Percentiles rank a stretch among this genome's conserved stretches.
These are phyloP conservation scores for Deinandra increscens DNA, from an alignment of 129 eudicot genomes.

Conservation along the genomic window DNA sequence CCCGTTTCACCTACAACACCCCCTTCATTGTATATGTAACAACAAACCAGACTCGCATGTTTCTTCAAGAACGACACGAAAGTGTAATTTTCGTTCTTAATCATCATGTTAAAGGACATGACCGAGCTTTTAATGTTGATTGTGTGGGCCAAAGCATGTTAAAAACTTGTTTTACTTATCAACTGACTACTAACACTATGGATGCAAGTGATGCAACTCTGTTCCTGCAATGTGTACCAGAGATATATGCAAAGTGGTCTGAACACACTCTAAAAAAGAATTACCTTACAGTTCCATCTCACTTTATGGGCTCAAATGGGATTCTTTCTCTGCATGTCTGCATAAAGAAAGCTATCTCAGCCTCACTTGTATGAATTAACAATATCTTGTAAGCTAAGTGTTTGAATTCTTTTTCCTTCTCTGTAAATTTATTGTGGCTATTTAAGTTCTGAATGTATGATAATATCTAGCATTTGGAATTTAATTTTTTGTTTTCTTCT, in stretches of 20 bases:
- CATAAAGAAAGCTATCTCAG: conserved; percentile 34
- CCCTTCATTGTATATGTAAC: conserved; percentile 33
- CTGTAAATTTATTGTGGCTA: not conserved
- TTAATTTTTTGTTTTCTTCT: not conserved
- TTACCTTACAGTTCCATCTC: conserved; percentile 47
- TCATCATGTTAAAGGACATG: conserved; percentile 33
- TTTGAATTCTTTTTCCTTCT: no score
- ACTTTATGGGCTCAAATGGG: conserved; percentile 11
- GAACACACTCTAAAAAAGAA: conserved; percentile 29
- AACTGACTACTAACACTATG: conserved; percentile 34
- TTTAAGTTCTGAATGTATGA: not conserved
- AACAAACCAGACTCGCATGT: conserved; percentile 24
- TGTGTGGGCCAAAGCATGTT: conserved; percentile 48
- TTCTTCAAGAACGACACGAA: conserved; percentile 54
- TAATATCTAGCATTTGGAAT: not conserved
- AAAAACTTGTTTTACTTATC: conserved; percentile 36
- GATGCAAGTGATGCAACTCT: conserved; percentile 46
- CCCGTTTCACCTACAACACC: conserved; percentile 40
- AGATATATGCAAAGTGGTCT: conserved; percentile 33
- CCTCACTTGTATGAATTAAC: not conserved
- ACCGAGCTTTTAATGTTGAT: conserved; percentile 42
- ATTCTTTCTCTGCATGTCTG: conserved; percentile 24
- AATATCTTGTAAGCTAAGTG: not conserved
- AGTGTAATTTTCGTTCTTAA: conserved; percentile 49
- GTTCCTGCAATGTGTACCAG: conserved; percentile 35